Base-by-base conservation (phyloP, 2,329 filamentous ascomycete genomes). In the Aspergillus niger region DNA sequence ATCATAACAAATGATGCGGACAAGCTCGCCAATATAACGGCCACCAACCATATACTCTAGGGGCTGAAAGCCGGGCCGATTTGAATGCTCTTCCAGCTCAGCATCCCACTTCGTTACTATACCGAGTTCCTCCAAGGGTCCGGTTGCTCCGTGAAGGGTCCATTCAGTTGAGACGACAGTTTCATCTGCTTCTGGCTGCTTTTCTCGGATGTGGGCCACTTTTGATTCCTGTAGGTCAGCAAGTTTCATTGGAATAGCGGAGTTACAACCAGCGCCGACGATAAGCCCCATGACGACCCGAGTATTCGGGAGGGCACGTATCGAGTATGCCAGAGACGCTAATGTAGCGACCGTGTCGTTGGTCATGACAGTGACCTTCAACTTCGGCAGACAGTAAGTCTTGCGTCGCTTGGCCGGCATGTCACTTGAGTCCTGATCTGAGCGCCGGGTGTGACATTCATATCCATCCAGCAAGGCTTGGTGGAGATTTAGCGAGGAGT, bases 41-140 rank as follows among this genome's bases (percentile, higher is more conserved):
- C 89, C 89, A 1, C 89, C 85, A 1, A 89, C 90, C 86, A 92
- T 91, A 75, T 92, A 92, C 71, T 93, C 90, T 24, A 92, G 81
- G 0, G 90, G 89, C 66, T 92, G 90, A 66, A 92, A 91, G 0
- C 90, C 89, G 0, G 90, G 88, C 10, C 78, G 78, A 65, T 90
- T 86, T 59, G 85, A 87, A 57, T 86, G 81, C 1, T 75, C 74
- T 66, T 91, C 89, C 5, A 93, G 80, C 58, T 81, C 76, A 8
- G 80, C 76, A 68, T 93, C 90, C 90, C 90, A 93, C 20, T 75
- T 74, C 5, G 83, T 91, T 58, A 90, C 81, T 43, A 92, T 79
- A 1, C 81, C 79, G 20, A 88, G 77, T 13, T 86, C 80, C 11
- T 82, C 79, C 55, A 93, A 77, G 0, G 90, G 88, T 2, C 81